Evolutionary conservation across 768 basidiomycete genomes (phyloP), one percentile per base, ranked within the genome.

Genomic region (Lepiota subincarnata): DNA sequence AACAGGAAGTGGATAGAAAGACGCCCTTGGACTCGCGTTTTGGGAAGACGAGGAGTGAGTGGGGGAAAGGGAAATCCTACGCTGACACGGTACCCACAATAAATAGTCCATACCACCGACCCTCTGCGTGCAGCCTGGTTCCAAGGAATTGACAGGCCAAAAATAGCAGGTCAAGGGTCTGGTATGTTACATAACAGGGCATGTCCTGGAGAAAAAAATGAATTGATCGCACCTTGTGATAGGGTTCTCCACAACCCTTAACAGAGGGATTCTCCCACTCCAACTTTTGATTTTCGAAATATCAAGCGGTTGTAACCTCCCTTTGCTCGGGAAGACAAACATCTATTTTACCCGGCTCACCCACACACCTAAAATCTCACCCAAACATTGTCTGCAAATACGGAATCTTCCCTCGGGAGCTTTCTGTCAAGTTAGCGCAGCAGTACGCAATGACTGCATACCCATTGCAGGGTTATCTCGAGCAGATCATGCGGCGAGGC

Each of bases 231-330:
- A 7, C 31, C 31, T 31, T 31, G 31, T 31, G 31, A 31, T 31
- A 31, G 31, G n/a, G 31, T 31, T 31, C 31, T 31, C 31, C 31
- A 31, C 4, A 8, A 31, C 31, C 31, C 31, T 31, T 31, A 31
- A 31, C 31, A 8, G 10, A 31, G 31, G 16, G 14, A 2, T 11
- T 14, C 24, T 52, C 50, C 35, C 50, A 52, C 50, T 43, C 50
- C 50, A 52, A 37, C n/a, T 44, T 52, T 52, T 52, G 50, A 52
- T 52, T 38, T 36, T 39, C 36, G 22, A 22, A 45, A 22, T 24
- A 10, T 26, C 43, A 28, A 28, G 31, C 3, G 13, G 22, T 44
- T 22, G 24, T 7, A 7, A 13, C 22, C 19, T 40, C 7, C 31
- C 31, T 11, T 8, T 31, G 10, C 31, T 6, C 31, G 31, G 31